Percentiles rank a stretch among this genome's conserved stretches.
These are phyloP conservation scores for Fusarium torulosum DNA, from an alignment of 2,329 filamentous ascomycete species.

Conservation along the genomic window DNA sequence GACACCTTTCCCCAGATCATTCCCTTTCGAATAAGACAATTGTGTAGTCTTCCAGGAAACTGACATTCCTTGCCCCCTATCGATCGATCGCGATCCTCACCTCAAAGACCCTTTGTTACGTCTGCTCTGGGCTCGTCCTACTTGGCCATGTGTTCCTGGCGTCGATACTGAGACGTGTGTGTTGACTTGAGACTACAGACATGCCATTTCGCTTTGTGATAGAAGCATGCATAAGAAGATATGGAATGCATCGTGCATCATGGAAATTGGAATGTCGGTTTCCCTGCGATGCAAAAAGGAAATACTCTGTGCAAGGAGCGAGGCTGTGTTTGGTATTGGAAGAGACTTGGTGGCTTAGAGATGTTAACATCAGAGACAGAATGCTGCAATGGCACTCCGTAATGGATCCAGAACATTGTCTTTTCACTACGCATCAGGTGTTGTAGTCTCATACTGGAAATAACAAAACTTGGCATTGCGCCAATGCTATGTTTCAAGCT, in stretches of 20 bases:
- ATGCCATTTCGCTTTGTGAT: too few species aligned
- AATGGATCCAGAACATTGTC: too few species aligned
- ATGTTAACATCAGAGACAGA: background rate
- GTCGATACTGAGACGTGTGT: background rate
- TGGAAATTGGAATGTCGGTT: background rate
- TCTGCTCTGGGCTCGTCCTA: background rate
- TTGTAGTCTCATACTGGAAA: background rate
- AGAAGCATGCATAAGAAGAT: background rate
- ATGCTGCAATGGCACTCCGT: too few species aligned
- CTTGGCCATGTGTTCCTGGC: background rate
- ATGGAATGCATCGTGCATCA: background rate
- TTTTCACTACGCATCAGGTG: too few species aligned
- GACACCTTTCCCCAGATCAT: background rate
- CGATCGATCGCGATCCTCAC: background rate
- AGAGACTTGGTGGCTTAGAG: background rate
- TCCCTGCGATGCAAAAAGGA: background rate
- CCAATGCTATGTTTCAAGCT: background rate
- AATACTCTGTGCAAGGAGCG: background rate
- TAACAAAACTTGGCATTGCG: background rate
- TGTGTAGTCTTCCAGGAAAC: background rate
- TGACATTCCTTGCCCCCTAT: background rate
- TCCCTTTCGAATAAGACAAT: background rate
- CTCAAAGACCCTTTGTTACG: too few species aligned
- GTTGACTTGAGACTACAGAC: background rate
- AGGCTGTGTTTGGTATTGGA: background rate